phyloP scores from a whole-genome alignment of 208 protist genomes.

The Acanthamoeba culbertsoni region DNA sequence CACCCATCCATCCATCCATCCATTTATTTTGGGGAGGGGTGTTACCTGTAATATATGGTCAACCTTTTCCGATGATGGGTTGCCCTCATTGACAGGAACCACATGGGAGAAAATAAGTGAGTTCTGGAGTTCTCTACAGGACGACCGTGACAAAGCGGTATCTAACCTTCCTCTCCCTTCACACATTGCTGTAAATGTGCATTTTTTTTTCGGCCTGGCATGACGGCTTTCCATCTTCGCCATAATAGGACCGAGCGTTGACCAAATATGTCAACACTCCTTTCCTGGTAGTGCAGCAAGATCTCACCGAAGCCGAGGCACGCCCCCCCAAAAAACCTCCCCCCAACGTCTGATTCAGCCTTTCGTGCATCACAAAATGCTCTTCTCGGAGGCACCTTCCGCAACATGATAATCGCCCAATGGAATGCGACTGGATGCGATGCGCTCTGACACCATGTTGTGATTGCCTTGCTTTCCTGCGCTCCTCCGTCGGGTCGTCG shows the following conservation, averaged over 20 bases:
- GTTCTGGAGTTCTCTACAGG: background rate
- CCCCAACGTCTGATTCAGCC: background rate
- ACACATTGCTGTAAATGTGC: no score
- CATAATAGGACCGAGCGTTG: background rate
- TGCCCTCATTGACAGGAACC: background rate
- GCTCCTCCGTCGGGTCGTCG: no score
- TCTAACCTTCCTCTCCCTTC: background rate
- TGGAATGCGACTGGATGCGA: no score
- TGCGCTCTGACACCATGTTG: no score
- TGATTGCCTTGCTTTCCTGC: no score
- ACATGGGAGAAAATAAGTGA: background rate
- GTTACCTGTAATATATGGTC: background rate
- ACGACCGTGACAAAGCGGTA: background rate
- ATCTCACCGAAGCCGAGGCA: conserved; percentile 24
- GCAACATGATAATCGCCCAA: no score
- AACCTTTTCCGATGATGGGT: background rate
- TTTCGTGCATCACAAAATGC: background rate
- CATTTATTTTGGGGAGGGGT: background rate
- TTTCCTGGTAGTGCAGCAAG: background rate
- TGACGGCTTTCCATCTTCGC: background rate
- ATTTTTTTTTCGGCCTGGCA: background rate
- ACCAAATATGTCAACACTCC: background rate
- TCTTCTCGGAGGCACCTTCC: background rate
- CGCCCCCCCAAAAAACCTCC: no score
- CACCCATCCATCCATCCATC: background rate